Evolutionary conservation across 2,329 filamentous ascomycete genomes (phyloP).

Genomic region (Colletotrichum sp.): DNA sequence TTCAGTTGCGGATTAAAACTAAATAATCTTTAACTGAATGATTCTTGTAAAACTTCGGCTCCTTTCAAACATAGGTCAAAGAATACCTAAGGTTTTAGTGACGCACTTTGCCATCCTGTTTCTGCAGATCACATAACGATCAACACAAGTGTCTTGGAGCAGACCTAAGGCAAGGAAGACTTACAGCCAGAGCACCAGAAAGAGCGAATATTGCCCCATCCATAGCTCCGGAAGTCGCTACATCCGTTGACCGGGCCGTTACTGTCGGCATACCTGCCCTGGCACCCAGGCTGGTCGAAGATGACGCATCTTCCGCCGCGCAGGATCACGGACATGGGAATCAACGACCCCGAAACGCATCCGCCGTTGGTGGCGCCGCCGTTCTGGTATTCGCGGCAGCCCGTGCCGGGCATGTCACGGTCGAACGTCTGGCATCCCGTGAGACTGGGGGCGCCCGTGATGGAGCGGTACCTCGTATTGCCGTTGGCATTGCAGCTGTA

Average conservation of each 20-base stretch:
- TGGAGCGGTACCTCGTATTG: neutral
- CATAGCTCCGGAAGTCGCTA: neutral
- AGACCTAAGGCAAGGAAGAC: neutral
- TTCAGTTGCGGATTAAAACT: too few relatives aligned
- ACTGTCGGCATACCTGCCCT: neutral
- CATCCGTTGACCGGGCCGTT: neutral
- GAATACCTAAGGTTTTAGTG: too few relatives aligned
- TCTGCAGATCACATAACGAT: neutral
- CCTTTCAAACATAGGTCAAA: too few relatives aligned
- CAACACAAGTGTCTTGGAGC: fast-evolving
- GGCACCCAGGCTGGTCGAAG: neutral
- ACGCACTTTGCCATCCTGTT: neutral
- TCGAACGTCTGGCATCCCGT: neutral
- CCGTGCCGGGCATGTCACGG: neutral
- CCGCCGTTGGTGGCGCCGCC: neutral
- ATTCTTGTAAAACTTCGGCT: too few relatives aligned
- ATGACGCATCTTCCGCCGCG: neutral
- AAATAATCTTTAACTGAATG: too few relatives aligned
- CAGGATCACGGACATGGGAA: neutral
- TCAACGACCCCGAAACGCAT: neutral
- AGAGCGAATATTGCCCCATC: neutral
- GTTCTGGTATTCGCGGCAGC: neutral
- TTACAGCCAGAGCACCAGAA: neutral
- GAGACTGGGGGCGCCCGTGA: neutral
- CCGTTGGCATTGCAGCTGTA: neutral